Evolutionary conservation across 768 basidiomycete species (phyloP).

Genomic region (Lactarius hatsudake): DNA sequence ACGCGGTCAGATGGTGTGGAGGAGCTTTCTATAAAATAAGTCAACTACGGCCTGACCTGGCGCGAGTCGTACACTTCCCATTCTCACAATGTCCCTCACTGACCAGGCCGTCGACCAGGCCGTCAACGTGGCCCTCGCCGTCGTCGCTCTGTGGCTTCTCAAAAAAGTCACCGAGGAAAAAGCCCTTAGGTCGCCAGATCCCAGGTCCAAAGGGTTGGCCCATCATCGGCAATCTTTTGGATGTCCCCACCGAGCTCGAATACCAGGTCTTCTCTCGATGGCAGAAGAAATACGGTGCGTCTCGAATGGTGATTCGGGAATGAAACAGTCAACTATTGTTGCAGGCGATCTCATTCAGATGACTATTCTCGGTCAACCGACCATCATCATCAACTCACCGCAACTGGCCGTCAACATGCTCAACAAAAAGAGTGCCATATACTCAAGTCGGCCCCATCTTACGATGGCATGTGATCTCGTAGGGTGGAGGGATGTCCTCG

Average conservation of each 20-base stretch:
- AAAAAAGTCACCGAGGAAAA: slow-evolving; percentile 23
- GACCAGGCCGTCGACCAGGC: slow-evolving; percentile 4
- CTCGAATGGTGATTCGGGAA: background rate
- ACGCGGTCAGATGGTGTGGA: background rate
- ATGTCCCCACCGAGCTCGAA: slow-evolving; percentile 25
- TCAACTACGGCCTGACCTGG: background rate
- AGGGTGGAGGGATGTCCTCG: slow-evolving; percentile 27
- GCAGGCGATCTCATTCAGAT: slow-evolving; percentile 31
- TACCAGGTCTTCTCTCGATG: slow-evolving; percentile 23
- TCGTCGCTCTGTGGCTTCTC: slow-evolving; percentile 18
- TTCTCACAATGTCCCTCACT: slow-evolving; percentile 15
- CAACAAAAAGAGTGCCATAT: slow-evolving; percentile 31
- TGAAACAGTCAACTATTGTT: background rate
- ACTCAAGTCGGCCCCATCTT: slow-evolving; percentile 30
- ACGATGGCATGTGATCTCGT: slow-evolving; percentile 29
- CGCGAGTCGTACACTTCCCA: background rate
- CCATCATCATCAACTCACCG: slow-evolving; percentile 30
- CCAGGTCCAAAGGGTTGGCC: slow-evolving; percentile 26
- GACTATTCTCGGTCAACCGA: slow-evolving; percentile 29
- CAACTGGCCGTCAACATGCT: slow-evolving; percentile 28
- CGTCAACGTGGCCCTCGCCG: slow-evolving; percentile 15
- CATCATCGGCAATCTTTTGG: slow-evolving; percentile 27
- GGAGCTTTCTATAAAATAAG: slow-evolving; percentile 9
- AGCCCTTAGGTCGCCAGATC: slow-evolving; percentile 19
- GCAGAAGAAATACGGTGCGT: slow-evolving; percentile 26